phyloP scores from a whole-genome alignment of 805 yeast species.

The Gaillardinia entomophila region DNA sequence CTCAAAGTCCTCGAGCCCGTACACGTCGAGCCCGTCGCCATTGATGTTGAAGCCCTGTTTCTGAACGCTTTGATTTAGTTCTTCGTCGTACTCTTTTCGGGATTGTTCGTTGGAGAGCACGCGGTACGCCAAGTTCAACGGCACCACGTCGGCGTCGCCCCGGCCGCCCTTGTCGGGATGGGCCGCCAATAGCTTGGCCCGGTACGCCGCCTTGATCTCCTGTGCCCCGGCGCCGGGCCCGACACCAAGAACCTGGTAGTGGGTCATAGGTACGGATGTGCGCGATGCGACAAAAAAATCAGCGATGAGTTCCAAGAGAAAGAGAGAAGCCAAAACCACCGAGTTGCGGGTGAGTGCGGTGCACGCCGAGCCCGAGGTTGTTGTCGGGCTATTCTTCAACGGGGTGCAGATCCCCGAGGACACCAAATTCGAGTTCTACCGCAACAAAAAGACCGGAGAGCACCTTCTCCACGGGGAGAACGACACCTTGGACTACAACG shows the following conservation, averaged over 20 bases:
- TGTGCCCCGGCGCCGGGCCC: slow-evolving; percentile 24
- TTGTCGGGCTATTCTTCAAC: slow-evolving; percentile 71
- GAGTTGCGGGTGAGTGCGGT: slow-evolving; percentile 34
- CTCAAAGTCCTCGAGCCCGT: slow-evolving; percentile 58
- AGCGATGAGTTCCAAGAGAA: slow-evolving; percentile 11
- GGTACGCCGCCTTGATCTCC: slow-evolving; percentile 62
- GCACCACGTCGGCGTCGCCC: slow-evolving; percentile 13
- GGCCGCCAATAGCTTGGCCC: slow-evolving; percentile 45
- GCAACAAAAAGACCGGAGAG: slow-evolving; percentile 38
- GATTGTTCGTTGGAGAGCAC: slow-evolving; percentile 37
- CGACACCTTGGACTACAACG: slow-evolving; percentile 67
- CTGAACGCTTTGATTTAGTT: slow-evolving; percentile 27
- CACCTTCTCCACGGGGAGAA: slow-evolving; percentile 73
- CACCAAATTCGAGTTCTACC: slow-evolving; percentile 59
- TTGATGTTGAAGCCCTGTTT: slow-evolving; percentile 33
- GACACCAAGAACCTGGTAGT: slow-evolving; percentile 59
- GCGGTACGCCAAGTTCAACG: slow-evolving; percentile 61
- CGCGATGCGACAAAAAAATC: not conserved
- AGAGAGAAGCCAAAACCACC: slow-evolving; percentile 32
- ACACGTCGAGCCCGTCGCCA: slow-evolving; percentile 68
- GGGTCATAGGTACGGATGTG: slow-evolving; percentile 11
- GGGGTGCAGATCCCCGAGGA: slow-evolving; percentile 61
- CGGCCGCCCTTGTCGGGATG: slow-evolving; percentile 72
- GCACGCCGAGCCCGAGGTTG: slow-evolving; percentile 34
- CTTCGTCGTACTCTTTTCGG: slow-evolving; percentile 49